Percentiles rank a stretch among this genome's conserved stretches.
phyloP scores from a whole-genome alignment of 257 asterid species.

The Ophiorrhiza pumila region DNA sequence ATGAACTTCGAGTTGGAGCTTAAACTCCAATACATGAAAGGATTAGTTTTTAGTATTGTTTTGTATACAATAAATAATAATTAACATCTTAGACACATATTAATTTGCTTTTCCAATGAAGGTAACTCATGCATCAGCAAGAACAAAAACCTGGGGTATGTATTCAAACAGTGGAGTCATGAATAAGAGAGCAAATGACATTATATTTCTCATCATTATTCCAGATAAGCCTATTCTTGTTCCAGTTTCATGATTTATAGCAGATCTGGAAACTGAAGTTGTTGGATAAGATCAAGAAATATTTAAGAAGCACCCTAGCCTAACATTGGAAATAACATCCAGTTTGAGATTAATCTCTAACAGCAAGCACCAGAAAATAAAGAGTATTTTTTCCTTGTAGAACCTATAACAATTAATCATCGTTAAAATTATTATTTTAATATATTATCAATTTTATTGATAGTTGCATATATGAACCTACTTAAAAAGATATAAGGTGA shows the following conservation, averaged over 20 bases:
- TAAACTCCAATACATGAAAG: background rate
- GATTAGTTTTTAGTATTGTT: background rate
- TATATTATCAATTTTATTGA: too few species aligned
- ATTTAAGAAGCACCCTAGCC: constrained; percentile 28
- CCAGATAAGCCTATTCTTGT: constrained; percentile 98
- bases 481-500: too few species aligned
- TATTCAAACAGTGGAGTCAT: constrained; percentile 86
- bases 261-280: constrained; percentile 99
- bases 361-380: constrained; percentile 3
- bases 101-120: background rate
- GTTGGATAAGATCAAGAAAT: constrained; percentile 24
- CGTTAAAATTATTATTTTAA: too few species aligned
- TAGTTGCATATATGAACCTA: too few species aligned
- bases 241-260: constrained; percentile 98
- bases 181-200: constrained; percentile 93
- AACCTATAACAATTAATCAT: constrained; percentile 37
- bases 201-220: constrained; percentile 82
- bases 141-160: constrained; percentile 79
- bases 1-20: background rate
- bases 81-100: background rate
- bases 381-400: constrained; percentile 14
- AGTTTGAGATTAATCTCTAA: constrained; percentile 15
- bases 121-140: constrained; percentile 12
- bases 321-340: constrained; percentile 16
- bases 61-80: background rate